Conservation (phyloP, 768 basidiomycete species). For the Tylopilus sp. region DNA sequence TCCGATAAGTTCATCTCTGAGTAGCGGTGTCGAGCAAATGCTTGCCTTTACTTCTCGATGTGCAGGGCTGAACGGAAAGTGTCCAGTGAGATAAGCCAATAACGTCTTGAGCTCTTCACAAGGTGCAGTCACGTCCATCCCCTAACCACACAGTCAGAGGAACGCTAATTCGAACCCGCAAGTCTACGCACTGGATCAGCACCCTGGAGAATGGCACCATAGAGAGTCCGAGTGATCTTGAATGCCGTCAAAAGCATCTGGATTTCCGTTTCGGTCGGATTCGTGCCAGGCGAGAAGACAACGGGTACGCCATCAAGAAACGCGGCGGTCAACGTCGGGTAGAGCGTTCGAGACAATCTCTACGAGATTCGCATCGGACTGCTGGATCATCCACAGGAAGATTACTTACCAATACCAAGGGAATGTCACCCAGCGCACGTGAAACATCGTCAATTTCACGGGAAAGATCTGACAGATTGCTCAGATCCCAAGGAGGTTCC, state of each 20-base stretch:
- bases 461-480: constrained; percentile 30
- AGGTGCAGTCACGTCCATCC: constrained; percentile 20
- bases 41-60: constrained; percentile 57
- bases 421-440: constrained; percentile 12
- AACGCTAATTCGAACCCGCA: neutral
- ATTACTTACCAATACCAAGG: constrained; percentile 26
- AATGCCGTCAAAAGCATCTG: constrained; percentile 56
- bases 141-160: constrained; percentile 20
- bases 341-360: constrained; percentile 71
- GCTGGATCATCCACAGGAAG: constrained; percentile 16
- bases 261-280: constrained; percentile 56
- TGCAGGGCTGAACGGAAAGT: constrained; percentile 74
- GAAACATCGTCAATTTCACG: constrained; percentile 15
- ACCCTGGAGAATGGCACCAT: constrained; percentile 51
- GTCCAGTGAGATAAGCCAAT: constrained; percentile 70
- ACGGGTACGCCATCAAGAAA: constrained; percentile 85
- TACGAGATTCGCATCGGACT: constrained; percentile 28
- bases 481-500: constrained; percentile 31
- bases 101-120: constrained; percentile 54
- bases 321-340: constrained; percentile 74
- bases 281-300: constrained; percentile 69
- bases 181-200: constrained; percentile 33
- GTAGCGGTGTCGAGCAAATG: neutral
- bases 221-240: constrained; percentile 58
- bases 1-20: constrained; percentile 6